Evolutionary conservation across 2,329 filamentous ascomycete genomes (phyloP).

Genomic region (Aureobasidium sp.): DNA sequence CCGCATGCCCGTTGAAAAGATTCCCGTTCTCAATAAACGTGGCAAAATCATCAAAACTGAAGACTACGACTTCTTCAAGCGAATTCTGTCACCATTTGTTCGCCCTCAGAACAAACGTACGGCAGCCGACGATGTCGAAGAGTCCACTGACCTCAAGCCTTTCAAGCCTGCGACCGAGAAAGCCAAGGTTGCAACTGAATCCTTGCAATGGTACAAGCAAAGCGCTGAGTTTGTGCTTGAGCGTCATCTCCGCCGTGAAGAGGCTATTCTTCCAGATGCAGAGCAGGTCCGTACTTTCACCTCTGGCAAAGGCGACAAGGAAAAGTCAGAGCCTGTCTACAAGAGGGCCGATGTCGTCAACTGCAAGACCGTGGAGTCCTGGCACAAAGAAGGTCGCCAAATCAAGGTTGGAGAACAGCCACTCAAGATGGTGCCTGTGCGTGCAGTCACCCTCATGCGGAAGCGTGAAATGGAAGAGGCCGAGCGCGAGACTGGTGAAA

Average conservation of each 20-base stretch:
- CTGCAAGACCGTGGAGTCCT: conserved; percentile 89
- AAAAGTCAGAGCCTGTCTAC: conserved; percentile 74
- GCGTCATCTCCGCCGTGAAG: conserved; percentile 82
- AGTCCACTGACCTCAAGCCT: conserved; percentile 67
- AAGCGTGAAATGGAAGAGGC: conserved; percentile 84
- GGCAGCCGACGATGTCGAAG: conserved; percentile 70
- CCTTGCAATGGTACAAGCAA: conserved; percentile 79
- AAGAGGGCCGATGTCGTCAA: conserved; percentile 69
- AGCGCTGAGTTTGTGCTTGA: conserved; percentile 79
- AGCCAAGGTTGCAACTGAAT: conserved; percentile 45
- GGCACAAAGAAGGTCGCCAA: conserved; percentile 91
- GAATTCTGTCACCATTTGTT: conserved; percentile 66
- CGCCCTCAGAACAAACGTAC: conserved; percentile 51
- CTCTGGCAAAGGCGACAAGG: conserved; percentile 64
- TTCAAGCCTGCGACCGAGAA: conserved; percentile 54
- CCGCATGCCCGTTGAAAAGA: conserved; percentile 69
- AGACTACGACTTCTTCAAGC: conserved; percentile 81
- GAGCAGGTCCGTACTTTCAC: conserved; percentile 67
- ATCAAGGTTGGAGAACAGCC: conserved; percentile 64
- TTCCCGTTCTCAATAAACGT: conserved; percentile 68
- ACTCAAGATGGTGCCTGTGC: conserved; percentile 80
- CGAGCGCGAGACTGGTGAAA: conserved; percentile 70
- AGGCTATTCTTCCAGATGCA: conserved; percentile 67
- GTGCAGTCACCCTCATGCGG: conserved; percentile 80
- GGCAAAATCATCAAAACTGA: conserved; percentile 74